Base-by-base conservation (phyloP, 208 protist species). In the Trichomonas gallinae region DNA sequence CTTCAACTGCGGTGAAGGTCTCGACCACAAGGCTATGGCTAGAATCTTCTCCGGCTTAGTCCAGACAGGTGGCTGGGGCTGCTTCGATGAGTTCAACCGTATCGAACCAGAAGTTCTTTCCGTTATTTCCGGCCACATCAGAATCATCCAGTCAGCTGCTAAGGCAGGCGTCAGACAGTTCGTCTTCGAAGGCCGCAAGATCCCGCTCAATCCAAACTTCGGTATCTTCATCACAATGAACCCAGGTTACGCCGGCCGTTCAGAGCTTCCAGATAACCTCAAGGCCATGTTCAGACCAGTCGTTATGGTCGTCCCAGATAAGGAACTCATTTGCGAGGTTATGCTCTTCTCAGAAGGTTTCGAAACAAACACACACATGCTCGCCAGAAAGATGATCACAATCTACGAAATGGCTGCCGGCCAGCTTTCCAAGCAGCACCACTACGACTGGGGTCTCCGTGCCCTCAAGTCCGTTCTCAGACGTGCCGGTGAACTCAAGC, bases 221-320 rank as follows among this genome's bases (percentile, higher is more conserved):
- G 99, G 99, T 97, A 98, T 99, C 51, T 99, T 99, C 98, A 99
- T 99, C 97, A 99, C 99, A 40, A 99, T 99, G 99, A 99, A 99
- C 97, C 99, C 99, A 4, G 99, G 99, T 96, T 99, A 99, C 97
- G 99, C 99, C n/a, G 99, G 99, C 58, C 98, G 99, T 96, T 98
- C 99, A 1, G 99, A 99, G 98, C 98, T 99, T 93, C 99, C 99
- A 0, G 99, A 99, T 97, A 99, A 99, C 97, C 97, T 99, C 36
- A 99, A 99, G 98, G 98, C 99, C 0, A 98, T 99, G 48, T 99
- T 99, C 97, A 98, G 99, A 72, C 99, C 99, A 11, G 98, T 99
- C 38, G 99, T 99, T 85, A 99, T 99, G 99, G 98, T 99, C 31
- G 98, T 99, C 40, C 99, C 99, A 26, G 98, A 99, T 97, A 98